phyloP scores from a whole-genome alignment of 345 rosid genomes.

The Eucalyptus pauciflora region DNA sequence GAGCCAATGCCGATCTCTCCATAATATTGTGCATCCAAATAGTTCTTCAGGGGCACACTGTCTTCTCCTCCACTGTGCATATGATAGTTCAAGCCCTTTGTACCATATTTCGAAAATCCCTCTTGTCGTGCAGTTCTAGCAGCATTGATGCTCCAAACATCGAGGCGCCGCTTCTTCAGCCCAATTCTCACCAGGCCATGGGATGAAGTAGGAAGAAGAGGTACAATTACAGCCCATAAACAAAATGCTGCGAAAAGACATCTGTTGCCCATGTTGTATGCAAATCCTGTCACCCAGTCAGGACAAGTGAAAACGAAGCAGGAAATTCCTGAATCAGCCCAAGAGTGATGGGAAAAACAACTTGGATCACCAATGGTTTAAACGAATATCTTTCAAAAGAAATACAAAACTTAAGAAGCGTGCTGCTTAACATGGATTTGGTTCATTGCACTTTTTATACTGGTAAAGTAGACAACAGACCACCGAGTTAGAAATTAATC shows the following conservation, averaged over 20 bases:
- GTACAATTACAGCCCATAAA: conserved; percentile 26
- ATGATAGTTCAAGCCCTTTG: neutral
- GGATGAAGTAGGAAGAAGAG: conserved; percentile 38
- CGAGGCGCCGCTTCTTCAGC: conserved; percentile 51
- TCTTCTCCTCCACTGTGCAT: conserved; percentile 14
- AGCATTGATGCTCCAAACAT: conserved; percentile 22
- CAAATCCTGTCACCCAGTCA: conserved; percentile 16
- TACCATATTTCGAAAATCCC: neutral
- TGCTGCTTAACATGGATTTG: neutral
- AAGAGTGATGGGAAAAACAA: neutral
- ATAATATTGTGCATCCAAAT: conserved; percentile 58
- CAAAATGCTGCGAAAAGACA: conserved; percentile 11
- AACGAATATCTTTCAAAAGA: neutral
- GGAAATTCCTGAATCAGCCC: neutral
- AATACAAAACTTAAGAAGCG: neutral
- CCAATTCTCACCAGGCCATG: conserved; percentile 38
- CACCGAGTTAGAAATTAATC: neutral
- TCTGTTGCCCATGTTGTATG: conserved; percentile 15
- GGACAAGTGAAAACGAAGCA: neutral
- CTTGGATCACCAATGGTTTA: neutral
- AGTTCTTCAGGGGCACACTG: conserved; percentile 54
- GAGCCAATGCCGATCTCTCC: conserved; percentile 73
- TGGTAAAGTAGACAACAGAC: neutral
- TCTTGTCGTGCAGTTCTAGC: conserved; percentile 24
- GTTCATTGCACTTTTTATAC: neutral